Evolutionary conservation across 2,329 filamentous ascomycete genomes (phyloP).

Genomic region (Ceratocystiopsis minuta): DNA sequence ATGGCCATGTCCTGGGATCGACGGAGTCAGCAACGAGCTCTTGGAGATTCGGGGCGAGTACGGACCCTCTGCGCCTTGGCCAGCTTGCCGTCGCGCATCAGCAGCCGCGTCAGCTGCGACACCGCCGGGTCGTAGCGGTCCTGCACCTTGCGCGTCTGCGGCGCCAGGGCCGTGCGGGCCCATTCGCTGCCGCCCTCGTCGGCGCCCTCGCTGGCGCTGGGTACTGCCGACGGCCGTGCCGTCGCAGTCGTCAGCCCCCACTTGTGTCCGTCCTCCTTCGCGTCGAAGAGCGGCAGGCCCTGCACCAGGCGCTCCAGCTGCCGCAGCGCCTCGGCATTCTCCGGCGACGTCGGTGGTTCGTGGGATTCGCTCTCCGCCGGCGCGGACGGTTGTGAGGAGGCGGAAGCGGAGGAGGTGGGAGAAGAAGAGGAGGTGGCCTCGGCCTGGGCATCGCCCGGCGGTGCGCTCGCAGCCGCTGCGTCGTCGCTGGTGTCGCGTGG

Average conservation of each 20-base stretch:
- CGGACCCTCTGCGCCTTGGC: slow-evolving; percentile 73
- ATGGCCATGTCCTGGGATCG: slow-evolving; percentile 58
- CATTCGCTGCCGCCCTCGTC: background rate
- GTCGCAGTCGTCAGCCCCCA: slow-evolving; percentile 46
- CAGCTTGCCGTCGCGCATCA: slow-evolving; percentile 87
- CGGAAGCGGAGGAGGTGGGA: background rate
- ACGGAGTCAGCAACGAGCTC: too few relatives aligned
- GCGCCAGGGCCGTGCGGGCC: slow-evolving; percentile 31
- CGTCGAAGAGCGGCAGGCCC: slow-evolving; percentile 16
- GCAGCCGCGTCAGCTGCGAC: slow-evolving; percentile 69
- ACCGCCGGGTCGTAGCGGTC: slow-evolving; percentile 74
- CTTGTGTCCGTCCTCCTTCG: slow-evolving; percentile 42
- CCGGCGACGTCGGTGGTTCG: slow-evolving; percentile 14
- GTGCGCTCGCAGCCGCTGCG: too few relatives aligned
- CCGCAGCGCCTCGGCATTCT: slow-evolving; percentile 24
- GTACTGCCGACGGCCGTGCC: background rate
- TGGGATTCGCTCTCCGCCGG: background rate
- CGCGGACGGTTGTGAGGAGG: background rate
- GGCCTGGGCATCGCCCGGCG: too few relatives aligned
- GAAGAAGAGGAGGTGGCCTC: background rate
- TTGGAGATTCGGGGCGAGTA: slow-evolving; percentile 7
- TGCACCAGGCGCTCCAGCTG: slow-evolving; percentile 17
- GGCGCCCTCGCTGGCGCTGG: background rate
- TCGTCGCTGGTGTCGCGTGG: too few relatives aligned
- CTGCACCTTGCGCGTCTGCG: slow-evolving; percentile 46